Percentiles rank a stretch among this genome's conserved stretches.
phyloP scores from a whole-genome alignment of 1,284 basidiomycete species.

The Cutaneotrichosporon cavernicola region DNA sequence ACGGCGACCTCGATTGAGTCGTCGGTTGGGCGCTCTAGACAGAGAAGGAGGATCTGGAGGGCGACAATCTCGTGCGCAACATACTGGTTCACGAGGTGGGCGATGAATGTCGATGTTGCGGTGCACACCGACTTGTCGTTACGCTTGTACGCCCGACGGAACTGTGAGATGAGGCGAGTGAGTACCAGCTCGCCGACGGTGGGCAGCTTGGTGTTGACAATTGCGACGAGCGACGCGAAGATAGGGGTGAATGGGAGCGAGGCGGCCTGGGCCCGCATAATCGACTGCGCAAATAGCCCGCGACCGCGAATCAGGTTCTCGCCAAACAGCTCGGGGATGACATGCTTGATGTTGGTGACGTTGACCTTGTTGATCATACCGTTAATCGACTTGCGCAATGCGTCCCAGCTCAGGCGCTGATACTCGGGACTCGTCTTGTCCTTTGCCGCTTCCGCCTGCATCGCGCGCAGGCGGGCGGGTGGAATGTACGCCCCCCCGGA shows the following conservation, averaged over 20 bases:
- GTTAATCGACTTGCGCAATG: conserved; percentile 93
- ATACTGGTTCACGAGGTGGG: conserved; percentile 92
- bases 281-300: conserved; percentile 83
- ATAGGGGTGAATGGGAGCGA: conserved; percentile 98
- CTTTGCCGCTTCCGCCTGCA: conserved; percentile 77
- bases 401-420: conserved; percentile 96
- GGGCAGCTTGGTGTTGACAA: conserved; percentile 96
- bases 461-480: conserved; percentile 83
- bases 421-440: conserved; percentile 91
- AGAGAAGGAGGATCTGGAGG: conserved; percentile 88
- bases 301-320: conserved; percentile 90
- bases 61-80: conserved; percentile 93
- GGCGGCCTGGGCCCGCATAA: conserved; percentile 96
- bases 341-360: conserved; percentile 91
- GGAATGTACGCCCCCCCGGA: conserved; percentile 97
- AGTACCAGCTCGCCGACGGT: conserved; percentile 92
- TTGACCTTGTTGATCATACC: conserved; percentile 98
- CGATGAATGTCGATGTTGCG: conserved; percentile 93
- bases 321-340: conserved; percentile 88
- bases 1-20: conserved; percentile 98
- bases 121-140: conserved; percentile 95
- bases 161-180: conserved; percentile 87
- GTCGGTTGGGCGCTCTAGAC: conserved; percentile 92
- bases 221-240: conserved; percentile 88
- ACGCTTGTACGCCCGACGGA: conserved; percentile 88